These are phyloP conservation scores for Paspalum vaginatum DNA, from an alignment of 176 grass and related monocot species.

Conservation along the genomic window DNA sequence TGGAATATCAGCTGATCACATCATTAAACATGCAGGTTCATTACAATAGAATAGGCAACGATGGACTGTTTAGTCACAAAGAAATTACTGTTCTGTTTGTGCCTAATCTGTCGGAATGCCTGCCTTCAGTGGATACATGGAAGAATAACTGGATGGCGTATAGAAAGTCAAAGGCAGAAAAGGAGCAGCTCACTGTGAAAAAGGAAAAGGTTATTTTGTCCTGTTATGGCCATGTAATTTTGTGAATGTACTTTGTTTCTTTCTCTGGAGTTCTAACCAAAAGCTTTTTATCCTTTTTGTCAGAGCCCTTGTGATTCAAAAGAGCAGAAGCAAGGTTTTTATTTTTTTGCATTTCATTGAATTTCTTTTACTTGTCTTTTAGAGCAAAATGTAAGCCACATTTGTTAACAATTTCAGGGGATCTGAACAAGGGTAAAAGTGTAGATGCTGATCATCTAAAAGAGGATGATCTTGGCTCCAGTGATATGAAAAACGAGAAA, in stretches of 20 bases:
- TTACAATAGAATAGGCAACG: slow-evolving; percentile 86
- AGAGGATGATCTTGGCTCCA: slow-evolving; percentile 29
- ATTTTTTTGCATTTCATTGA: slow-evolving; percentile 16
- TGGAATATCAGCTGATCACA: slow-evolving; percentile 21
- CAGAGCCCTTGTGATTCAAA: slow-evolving; percentile 67
- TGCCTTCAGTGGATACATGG: slow-evolving; percentile 82
- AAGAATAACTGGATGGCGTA: slow-evolving; percentile 74
- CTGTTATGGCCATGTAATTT: neutral
- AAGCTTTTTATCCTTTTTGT: slow-evolving; percentile 10
- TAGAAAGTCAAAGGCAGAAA: slow-evolving; percentile 68
- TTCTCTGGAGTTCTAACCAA: slow-evolving; percentile 5
- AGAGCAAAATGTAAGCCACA: slow-evolving; percentile 14
- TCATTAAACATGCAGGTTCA: slow-evolving; percentile 59
- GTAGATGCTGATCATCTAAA: slow-evolving; percentile 30
- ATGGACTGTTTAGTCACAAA: slow-evolving; percentile 77
- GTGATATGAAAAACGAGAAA: slow-evolving; percentile 45
- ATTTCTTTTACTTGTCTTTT: slow-evolving; percentile 1
- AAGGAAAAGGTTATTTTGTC: slow-evolving; percentile 73
- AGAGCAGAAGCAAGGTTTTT: slow-evolving; percentile 58
- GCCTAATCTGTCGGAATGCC: slow-evolving; percentile 78
- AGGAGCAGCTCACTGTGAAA: slow-evolving; percentile 54
- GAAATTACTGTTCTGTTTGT: slow-evolving; percentile 93
- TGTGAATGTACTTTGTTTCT: neutral
- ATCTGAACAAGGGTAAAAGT: slow-evolving; percentile 33
- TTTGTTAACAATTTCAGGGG: slow-evolving; percentile 43